phyloP scores from a whole-genome alignment of 2,329 filamentous ascomycete species.

The Aaosphaeria pasadenensis region DNA sequence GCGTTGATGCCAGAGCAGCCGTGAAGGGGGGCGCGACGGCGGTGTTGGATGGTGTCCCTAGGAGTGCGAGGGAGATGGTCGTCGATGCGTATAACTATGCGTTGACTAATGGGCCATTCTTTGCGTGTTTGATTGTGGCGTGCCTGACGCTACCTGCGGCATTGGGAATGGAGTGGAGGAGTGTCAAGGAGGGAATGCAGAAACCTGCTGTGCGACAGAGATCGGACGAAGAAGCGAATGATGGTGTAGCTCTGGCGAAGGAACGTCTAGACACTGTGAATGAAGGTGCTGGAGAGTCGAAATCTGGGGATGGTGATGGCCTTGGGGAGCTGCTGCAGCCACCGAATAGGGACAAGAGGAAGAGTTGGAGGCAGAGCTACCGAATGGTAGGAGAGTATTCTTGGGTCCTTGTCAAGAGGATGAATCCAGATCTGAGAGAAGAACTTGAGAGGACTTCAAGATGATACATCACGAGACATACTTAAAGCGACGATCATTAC shows the following conservation, averaged over 20 bases:
- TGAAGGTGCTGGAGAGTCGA: too few species aligned
- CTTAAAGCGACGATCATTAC: too few species aligned
- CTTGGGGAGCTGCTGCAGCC: background rate
- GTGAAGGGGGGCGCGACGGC: slow-evolving; percentile 52
- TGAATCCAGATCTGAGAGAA: background rate
- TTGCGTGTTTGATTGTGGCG: slow-evolving; percentile 56
- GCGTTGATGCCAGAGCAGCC: slow-evolving; percentile 38
- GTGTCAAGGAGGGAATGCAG: slow-evolving; percentile 37
- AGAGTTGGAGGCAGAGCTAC: background rate
- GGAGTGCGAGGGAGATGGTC: slow-evolving; percentile 9
- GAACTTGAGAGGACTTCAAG: background rate
- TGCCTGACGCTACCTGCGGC: slow-evolving; percentile 54
- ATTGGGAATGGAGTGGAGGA: slow-evolving; percentile 61
- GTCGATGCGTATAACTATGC: slow-evolving; percentile 27
- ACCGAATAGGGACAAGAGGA: background rate
- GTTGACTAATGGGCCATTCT: slow-evolving; percentile 47
- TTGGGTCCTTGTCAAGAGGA: background rate
- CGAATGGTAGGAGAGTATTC: background rate
- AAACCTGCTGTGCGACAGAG: background rate
- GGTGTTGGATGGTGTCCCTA: slow-evolving; percentile 42
- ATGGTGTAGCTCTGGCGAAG: too few species aligned
- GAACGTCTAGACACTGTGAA: too few species aligned
- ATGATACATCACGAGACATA: too few species aligned
- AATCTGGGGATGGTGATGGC: background rate
- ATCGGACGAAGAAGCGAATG: background rate